Conservation (phyloP, 495 filamentous ascomycete genomes). For the Podospora sp. region DNA sequence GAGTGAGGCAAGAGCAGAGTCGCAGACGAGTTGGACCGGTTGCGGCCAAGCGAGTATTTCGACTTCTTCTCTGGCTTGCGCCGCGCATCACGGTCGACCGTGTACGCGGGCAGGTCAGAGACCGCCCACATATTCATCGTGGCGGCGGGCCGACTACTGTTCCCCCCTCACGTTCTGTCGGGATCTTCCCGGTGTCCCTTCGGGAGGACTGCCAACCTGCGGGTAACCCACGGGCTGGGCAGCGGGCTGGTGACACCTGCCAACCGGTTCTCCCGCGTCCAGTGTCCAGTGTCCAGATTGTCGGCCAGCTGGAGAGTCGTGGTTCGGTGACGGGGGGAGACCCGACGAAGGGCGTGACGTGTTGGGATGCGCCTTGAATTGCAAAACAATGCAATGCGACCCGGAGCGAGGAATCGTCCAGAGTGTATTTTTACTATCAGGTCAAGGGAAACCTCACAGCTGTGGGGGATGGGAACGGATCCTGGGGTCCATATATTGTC, state of each 20-base stretch:
- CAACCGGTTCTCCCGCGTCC: constrained; percentile 12
- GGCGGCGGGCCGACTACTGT: constrained; percentile 16
- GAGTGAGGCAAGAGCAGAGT: constrained; percentile 19
- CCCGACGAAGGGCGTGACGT: not conserved
- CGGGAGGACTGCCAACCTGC: constrained; percentile 2
- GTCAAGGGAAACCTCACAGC: constrained; percentile 23
- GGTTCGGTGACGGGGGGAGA: not conserved
- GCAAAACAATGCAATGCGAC: constrained; percentile 30
- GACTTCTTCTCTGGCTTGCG: constrained; percentile 31
- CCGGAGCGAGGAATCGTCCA: constrained; percentile 1
- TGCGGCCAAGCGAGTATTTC: constrained; percentile 17
- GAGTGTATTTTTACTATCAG: constrained; percentile 16
- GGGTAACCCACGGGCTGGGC: constrained; percentile 7
- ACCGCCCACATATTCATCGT: constrained; percentile 42
- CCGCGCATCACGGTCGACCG: constrained; percentile 28
- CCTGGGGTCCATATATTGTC: constrained; percentile 28
- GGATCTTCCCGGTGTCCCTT: not conserved
- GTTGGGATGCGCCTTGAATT: constrained; percentile 20
- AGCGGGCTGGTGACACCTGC: constrained; percentile 12
- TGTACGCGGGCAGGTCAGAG: constrained; percentile 37
- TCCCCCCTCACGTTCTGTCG: not conserved
- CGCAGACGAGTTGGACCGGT: constrained; percentile 11
- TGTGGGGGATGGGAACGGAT: constrained; percentile 30
- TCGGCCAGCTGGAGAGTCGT: not conserved
- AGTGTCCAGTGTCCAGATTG: not conserved